A percentile compares a stretch with the other conserved stretches of the same genome.
These are phyloP conservation scores for Bipolaris sorokiniana DNA, from an alignment of 2,329 filamentous ascomycete species.

Conservation along the genomic window DNA sequence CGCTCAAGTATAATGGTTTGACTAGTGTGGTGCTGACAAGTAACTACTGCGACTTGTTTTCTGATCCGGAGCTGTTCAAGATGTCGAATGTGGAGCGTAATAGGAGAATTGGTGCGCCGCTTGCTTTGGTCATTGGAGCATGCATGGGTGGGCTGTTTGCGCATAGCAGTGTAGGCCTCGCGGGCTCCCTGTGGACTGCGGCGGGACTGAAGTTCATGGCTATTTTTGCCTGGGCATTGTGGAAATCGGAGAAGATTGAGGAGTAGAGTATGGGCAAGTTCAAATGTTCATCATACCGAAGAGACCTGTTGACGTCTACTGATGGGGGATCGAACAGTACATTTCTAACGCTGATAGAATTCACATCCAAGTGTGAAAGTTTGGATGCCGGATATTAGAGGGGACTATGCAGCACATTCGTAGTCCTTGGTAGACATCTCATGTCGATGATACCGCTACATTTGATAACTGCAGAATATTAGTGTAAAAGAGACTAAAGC, in stretches of 20 bases:
- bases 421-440: too few species aligned
- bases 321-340: too few species aligned
- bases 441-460: too few species aligned
- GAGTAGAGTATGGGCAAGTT: not conserved
- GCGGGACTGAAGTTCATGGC: conserved; percentile 49
- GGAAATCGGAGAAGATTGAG: conserved; percentile 43
- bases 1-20: conserved; percentile 71
- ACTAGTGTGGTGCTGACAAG: conserved; percentile 82
- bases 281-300: not conserved
- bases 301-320: not conserved
- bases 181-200: conserved; percentile 59
- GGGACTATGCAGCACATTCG: too few species aligned
- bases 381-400: too few species aligned
- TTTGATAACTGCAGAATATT: too few species aligned
- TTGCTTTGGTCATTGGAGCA: conserved; percentile 61
- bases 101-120: conserved; percentile 57
- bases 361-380: too few species aligned
- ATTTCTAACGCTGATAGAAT: too few species aligned
- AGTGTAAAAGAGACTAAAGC: too few species aligned
- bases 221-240: conserved; percentile 51
- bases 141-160: conserved; percentile 62
- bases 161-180: conserved; percentile 58
- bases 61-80: conserved; percentile 62
- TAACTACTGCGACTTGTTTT: conserved; percentile 81
- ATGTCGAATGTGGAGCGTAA: conserved; percentile 60